Base-by-base conservation (phyloP, 2,329 filamentous ascomycete species). In the Epicoccum nigrum region DNA sequence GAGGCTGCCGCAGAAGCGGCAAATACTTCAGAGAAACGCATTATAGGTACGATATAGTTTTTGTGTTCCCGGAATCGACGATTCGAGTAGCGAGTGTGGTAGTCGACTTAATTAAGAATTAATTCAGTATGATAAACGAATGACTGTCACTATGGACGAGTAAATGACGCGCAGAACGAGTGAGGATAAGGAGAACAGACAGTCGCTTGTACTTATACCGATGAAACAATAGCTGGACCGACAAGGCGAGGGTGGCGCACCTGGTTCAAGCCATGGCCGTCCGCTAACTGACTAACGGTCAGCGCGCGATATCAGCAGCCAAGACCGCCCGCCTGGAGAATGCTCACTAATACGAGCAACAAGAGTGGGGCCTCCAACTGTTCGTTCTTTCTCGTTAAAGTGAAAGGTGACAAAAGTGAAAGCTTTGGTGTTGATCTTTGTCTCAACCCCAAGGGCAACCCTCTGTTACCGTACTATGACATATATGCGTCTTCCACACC, bases 11-110 rank as follows among this genome's bases (percentile, higher is more conserved):
- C 45, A 15, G 65, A 62, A 35, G 59, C 65, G 31, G 65, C 59
- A 23, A 67, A 51, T n/a, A 69, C 31, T 21, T 62, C 61, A 19
- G 64, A 59, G 59, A 71, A 65, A 42, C 64, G 69, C 71, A 73
- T 73, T 15, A 49, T 60, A 45, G 25, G n/a, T 20, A 17, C 33
- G 20, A 19, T 51, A 12, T 27, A 27, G 25, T 46, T 23, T 32
- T 39, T 38, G 30, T 45, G 19, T 25, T 21, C 39, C 34, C 34
- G 49, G 47, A 52, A n/a, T 48, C 30, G 32, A 31, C 16, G 42
- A 37, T 32, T 46, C 27, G 20, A 20, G 39, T 39, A 61, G 56
- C 47, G 60, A 63, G 55, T 62, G 62, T 55, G 48, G 20, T 52
- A 50, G 46, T 50, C 48, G 33, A 39, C 38, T 40, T 53, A 51